Base-by-base conservation (phyloP, 1,139 yeast genomes). In the Wickerhamiella pararugosa region DNA sequence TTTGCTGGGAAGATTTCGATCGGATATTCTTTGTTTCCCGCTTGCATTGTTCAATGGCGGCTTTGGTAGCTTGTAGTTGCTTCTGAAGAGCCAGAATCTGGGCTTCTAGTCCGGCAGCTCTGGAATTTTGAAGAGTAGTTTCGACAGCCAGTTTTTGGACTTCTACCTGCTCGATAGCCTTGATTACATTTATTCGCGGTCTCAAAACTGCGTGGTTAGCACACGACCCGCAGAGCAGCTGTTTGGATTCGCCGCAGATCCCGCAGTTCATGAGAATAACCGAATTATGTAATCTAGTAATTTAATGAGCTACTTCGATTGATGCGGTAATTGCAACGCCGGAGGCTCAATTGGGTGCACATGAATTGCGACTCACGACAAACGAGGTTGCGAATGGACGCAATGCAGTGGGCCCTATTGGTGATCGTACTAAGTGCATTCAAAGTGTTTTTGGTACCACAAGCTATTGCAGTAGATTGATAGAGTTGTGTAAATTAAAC, bases 191-290 rank as follows among this genome's bases (percentile, higher is more conserved):
- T 45, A 58, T 51, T 15, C 58, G 54, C 28, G 52, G 47, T 9
- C 57, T 54, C 39, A 58, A 44, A 3, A 51, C 40, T 25, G 51
- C 44, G 31, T 49, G 50, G 25, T 55, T 48, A 6, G 59, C 54
- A 43, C 62, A 58, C 7, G 58, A 47, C 10, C 56, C 52, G 42
- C 62, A 58, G 34, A 47, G 47, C 15, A 58, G 51, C 38, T 47
- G 49, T 29, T 47, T 45, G 28, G 46, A 42, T 36, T 51, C 51
- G 26, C 53, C 53, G 42, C 60, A 56, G 36, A 56, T 49, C 7
- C 56, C 52, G 42, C 60, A 56, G 46, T 41, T 46, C 32, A 44
- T 40, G 34, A 15, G 21, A 15, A 15, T 15, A 15, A 15, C 21
- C 21, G 21, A 15, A 15, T 15, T 15, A 15, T 15, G 21, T 15